Base-by-base conservation (phyloP, 768 basidiomycete species). In the Calocybe gangraenosa region DNA sequence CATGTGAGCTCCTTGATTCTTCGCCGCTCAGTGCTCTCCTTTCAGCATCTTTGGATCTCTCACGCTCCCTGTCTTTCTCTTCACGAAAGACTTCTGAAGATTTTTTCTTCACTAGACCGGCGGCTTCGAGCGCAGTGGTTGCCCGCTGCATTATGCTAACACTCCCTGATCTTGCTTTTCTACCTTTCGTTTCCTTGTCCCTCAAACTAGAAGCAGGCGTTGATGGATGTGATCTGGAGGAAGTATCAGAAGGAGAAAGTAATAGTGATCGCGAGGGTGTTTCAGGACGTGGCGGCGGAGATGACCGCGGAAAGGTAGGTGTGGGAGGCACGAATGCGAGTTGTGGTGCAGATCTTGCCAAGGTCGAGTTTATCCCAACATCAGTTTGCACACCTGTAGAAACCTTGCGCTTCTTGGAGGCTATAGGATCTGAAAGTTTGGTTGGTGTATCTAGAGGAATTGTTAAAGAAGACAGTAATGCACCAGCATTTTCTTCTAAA, bases 131-230 rank as follows among this genome's bases (percentile, higher is more conserved):
- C 1, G 87, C 91, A 1, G 92, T 95, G 2, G 92, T 94, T 0
- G 92, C 93, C 19, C 93, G 81, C 56, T 97, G 94, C 78, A 98
- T 89, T 62, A 98, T 96, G 57, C 86, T 93, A 41, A 98, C 89
- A 47, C 93, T 95, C 5, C 92, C 88, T 2, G 91, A 82, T 13
- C 94, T 75, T 19, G 65, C 69, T 61, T 94, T 93, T 38, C 82
- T 73, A 15, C 73, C 71, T 50, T 79, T 84, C 19, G 71, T 73
- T 44, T 79, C 79, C 56, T 73, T 76, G 42, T 79, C 79, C 56
- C 74, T 82, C 44, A 74, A 46, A 51, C 78, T 80, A 13, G 82
- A 74, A 18, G 74, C 76, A 0, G 90, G 87, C 0, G 87, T 89
- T 2, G 79, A 76, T 10, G 84, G 87, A 53, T 81, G 73, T 7